Percentiles rank a stretch among this genome's conserved stretches.
Evolutionary conservation across 352 stramenopile genomes (phyloP).

Genomic region (Phytophthora colocasiae): DNA sequence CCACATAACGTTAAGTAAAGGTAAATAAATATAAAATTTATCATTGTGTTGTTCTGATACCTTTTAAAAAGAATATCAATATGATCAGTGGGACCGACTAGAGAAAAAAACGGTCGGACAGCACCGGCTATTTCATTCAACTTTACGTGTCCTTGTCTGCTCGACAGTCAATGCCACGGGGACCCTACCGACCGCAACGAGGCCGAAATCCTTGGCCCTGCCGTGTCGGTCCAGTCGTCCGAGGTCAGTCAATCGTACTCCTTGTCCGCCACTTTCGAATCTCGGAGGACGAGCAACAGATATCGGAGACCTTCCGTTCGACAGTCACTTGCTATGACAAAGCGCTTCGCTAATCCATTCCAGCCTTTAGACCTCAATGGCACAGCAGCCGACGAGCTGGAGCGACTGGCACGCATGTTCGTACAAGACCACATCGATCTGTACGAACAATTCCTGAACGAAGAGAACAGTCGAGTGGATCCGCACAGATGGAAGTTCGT

Average conservation of each 20-base stretch:
- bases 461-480: slow-evolving; percentile 43
- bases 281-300: neutral
- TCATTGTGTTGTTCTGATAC: neutral
- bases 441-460: slow-evolving; percentile 50
- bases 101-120: slow-evolving; percentile 19
- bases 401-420: slow-evolving; percentile 40
- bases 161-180: slow-evolving; percentile 3
- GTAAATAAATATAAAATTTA: neutral
- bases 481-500: slow-evolving; percentile 48
- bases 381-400: slow-evolving; percentile 34
- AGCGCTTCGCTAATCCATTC: slow-evolving; percentile 56
- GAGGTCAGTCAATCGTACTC: neutral
- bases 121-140: neutral
- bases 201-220: slow-evolving; percentile 4
- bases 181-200: slow-evolving; percentile 9
- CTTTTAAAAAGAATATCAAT: neutral
- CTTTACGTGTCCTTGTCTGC: slow-evolving; percentile 17
- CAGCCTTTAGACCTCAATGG: slow-evolving; percentile 37
- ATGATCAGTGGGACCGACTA: slow-evolving; percentile 11
- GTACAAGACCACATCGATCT: slow-evolving; percentile 48
- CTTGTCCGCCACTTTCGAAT: slow-evolving; percentile 15
- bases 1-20: neutral
- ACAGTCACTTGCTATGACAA: slow-evolving; percentile 27
- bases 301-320: slow-evolving; percentile 4
- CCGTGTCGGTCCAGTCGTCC: neutral